phyloP scores from a whole-genome alignment of 2,329 filamentous ascomycete genomes.

The Neonectria neomacrospora region DNA sequence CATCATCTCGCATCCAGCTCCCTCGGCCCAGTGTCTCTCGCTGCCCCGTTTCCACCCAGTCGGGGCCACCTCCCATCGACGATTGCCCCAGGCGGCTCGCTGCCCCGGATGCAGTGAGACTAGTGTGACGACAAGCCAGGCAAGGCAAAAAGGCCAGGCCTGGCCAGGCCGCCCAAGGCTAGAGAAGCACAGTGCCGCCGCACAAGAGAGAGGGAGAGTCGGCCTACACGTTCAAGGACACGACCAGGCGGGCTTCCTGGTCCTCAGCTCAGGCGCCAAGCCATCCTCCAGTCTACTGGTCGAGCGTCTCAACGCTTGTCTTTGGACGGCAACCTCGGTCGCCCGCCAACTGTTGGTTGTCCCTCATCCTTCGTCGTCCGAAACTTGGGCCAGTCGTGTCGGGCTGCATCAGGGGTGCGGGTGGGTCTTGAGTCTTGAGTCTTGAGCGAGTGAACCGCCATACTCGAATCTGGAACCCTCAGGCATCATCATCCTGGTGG shows the following conservation, averaged over 20 bases:
- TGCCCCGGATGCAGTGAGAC: constrained; percentile 23
- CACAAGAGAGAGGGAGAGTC: background rate
- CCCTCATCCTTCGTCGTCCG: background rate
- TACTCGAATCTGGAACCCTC: constrained; percentile 21
- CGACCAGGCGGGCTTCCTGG: constrained; percentile 10
- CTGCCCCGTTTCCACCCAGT: constrained; percentile 2
- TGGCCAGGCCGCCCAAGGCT: background rate
- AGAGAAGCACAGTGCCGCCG: background rate
- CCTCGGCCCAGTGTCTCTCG: background rate
- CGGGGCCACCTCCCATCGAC: constrained; percentile 11
- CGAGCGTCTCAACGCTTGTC: constrained; percentile 1
- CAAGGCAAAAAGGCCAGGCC: background rate
- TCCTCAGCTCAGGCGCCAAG: constrained; percentile 9
- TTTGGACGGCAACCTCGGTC: background rate
- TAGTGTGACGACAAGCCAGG: constrained; percentile 19
- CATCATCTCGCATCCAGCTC: constrained; percentile 24
- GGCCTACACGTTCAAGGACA: background rate
- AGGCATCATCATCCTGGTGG: background rate
- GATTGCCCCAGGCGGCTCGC: constrained; percentile 14
- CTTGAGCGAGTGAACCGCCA: constrained; percentile 13
- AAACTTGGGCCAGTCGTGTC: constrained; percentile 3
- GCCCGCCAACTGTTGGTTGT: background rate
- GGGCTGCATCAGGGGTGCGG: constrained; percentile 9
- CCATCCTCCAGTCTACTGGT: background rate
- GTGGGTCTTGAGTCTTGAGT: background rate